Evolutionary conservation across 2,329 filamentous ascomycete species (phyloP).

Genomic region (Mycosphaerella sp.): DNA sequence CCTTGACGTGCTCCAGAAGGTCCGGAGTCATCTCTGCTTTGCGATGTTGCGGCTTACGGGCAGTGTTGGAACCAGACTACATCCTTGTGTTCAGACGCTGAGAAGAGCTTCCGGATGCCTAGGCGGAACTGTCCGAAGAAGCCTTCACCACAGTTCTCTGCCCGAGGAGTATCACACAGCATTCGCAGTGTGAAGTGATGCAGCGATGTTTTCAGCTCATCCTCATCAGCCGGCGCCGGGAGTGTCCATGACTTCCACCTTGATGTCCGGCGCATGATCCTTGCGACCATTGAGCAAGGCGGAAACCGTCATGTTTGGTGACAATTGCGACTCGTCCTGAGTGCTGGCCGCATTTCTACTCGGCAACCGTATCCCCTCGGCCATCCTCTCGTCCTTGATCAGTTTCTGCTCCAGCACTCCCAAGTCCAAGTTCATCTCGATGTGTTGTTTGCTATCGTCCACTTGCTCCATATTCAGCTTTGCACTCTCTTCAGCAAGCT

Average conservation of each 20-base stretch:
- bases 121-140: too few species aligned
- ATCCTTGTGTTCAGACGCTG: too few species aligned
- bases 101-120: too few species aligned
- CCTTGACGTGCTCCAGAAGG: too few species aligned
- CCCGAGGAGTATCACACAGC: too few species aligned
- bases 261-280: neutral
- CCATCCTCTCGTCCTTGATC: neutral
- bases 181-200: too few species aligned
- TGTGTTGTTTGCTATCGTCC: slow-evolving; percentile 31
- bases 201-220: too few species aligned
- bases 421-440: slow-evolving; percentile 35
- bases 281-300: neutral
- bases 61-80: too few species aligned
- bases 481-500: slow-evolving; percentile 23
- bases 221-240: neutral
- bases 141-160: too few species aligned
- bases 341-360: neutral
- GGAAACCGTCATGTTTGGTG: neutral
- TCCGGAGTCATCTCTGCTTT: too few species aligned
- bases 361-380: neutral
- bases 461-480: slow-evolving; percentile 32
- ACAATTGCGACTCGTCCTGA: neutral
- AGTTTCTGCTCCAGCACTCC: slow-evolving; percentile 32
- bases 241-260: neutral
- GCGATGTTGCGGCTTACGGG: too few species aligned